Evolutionary conservation across 495 filamentous ascomycete genomes (phyloP).

Genomic region (Daldinia decipiens): DNA sequence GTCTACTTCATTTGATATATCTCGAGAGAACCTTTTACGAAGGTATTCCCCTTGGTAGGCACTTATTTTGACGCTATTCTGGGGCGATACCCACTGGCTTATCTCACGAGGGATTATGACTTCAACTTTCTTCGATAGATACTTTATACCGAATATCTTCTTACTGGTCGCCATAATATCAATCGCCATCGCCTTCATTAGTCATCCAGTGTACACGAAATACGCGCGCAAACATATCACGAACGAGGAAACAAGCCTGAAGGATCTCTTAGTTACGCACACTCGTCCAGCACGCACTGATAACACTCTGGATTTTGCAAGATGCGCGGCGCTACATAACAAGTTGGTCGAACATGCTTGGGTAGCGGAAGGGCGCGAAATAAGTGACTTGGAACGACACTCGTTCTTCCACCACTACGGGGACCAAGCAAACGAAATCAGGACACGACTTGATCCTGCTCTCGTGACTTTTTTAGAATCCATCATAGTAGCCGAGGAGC

Average conservation of each 20-base stretch:
- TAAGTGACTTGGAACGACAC: slow-evolving; percentile 4
- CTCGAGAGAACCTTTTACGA: too few species aligned
- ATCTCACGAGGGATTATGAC: too few species aligned
- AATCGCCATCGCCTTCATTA: background rate
- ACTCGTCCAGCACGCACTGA: slow-evolving; percentile 46
- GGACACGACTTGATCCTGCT: slow-evolving; percentile 40
- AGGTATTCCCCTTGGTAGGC: too few species aligned
- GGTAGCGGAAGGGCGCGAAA: slow-evolving; percentile 40
- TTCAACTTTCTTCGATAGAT: background rate
- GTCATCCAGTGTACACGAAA: background rate
- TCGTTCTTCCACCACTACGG: slow-evolving; percentile 39
- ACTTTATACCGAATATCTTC: background rate
- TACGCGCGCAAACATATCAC: background rate
- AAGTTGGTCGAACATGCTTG: slow-evolving; percentile 52
- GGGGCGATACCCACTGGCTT: too few species aligned
- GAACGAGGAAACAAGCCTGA: background rate
- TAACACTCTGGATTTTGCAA: slow-evolving; percentile 48
- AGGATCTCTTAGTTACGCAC: slow-evolving; percentile 46
- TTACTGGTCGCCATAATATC: background rate
- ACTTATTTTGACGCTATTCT: too few species aligned
- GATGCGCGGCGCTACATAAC: slow-evolving; percentile 59
- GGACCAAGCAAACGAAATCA: slow-evolving; percentile 32
- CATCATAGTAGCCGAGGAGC: slow-evolving; percentile 33
- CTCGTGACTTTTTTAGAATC: slow-evolving; percentile 47
- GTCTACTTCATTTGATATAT: too few species aligned